Percentiles rank a stretch among this genome's conserved stretches.
These are phyloP conservation scores for Irpex sp. DNA, from an alignment of 1,284 basidiomycete species.

Conservation along the genomic window DNA sequence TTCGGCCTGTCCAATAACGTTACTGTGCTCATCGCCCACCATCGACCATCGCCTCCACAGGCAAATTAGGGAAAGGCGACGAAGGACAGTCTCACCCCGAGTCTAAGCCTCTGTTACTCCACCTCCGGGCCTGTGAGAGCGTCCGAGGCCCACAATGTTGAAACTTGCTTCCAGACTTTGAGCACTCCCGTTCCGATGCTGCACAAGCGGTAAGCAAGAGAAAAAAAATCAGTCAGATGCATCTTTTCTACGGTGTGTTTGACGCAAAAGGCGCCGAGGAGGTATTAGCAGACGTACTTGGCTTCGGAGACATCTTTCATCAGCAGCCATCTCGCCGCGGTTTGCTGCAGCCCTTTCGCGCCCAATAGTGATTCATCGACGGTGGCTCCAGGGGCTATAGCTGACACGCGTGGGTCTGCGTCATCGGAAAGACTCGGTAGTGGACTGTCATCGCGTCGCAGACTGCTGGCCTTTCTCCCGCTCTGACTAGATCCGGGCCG, in stretches of 20 bases:
- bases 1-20: neutral
- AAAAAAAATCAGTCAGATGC: conserved; percentile 7
- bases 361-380: neutral
- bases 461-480: neutral
- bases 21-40: neutral
- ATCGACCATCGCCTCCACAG: neutral
- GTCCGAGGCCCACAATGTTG: conserved; percentile 24
- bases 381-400: neutral
- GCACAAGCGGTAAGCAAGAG: conserved; percentile 5
- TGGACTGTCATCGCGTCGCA: neutral
- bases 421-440: neutral
- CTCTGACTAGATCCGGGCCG: conserved; percentile 3
- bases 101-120: neutral
- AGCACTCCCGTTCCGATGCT: conserved; percentile 36
- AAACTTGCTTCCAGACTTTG: conserved; percentile 33
- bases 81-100: neutral
- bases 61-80: neutral
- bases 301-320: conserved; percentile 50
- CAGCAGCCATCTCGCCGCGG: conserved; percentile 44
- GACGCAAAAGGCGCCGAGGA: neutral
- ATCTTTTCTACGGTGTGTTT: neutral
- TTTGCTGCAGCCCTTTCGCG: neutral
- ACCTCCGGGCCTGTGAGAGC: neutral
- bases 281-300: conserved; percentile 49
- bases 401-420: conserved; percentile 12